These are phyloP conservation scores for Melocanna baccifera DNA, from an alignment of 176 grass and related monocot species.

Conservation along the genomic window DNA sequence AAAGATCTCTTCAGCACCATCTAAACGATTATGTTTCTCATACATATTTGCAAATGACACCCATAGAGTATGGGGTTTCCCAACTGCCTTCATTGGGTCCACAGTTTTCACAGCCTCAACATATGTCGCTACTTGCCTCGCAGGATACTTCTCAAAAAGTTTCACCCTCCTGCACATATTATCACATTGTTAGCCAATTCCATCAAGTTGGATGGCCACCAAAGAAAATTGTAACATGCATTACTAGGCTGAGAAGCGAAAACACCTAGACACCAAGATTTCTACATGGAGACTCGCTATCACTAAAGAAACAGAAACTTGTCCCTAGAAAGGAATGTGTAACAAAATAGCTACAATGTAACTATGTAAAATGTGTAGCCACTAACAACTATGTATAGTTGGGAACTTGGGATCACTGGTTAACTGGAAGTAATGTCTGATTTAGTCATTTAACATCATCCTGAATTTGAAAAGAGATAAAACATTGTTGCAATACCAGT, in stretches of 20 bases:
- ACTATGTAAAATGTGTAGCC: neutral
- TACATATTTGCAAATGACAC: constrained; percentile 81
- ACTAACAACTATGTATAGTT: neutral
- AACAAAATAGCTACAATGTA: neutral
- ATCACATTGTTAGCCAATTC: constrained; percentile 26
- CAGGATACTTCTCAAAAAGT: constrained; percentile 71
- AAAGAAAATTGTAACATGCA: neutral
- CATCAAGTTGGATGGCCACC: neutral
- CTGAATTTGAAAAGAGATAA: neutral
- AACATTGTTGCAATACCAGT: neutral
- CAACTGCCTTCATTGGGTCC: constrained; percentile 83
- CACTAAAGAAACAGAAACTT: neutral
- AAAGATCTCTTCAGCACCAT: constrained; percentile 75
- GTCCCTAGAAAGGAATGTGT: neutral
- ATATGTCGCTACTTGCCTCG: constrained; percentile 67
- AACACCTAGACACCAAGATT: neutral
- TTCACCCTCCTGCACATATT: constrained; percentile 71
- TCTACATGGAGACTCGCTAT: neutral
- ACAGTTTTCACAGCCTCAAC: constrained; percentile 86
- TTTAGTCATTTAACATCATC: neutral
- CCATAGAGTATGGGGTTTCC: constrained; percentile 85
- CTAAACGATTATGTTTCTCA: constrained; percentile 70
- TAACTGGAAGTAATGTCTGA: neutral
- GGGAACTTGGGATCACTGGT: neutral
- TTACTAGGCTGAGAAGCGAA: neutral